Conservation (phyloP, 2,329 filamentous ascomycete genomes). For the Penicillium freii region DNA sequence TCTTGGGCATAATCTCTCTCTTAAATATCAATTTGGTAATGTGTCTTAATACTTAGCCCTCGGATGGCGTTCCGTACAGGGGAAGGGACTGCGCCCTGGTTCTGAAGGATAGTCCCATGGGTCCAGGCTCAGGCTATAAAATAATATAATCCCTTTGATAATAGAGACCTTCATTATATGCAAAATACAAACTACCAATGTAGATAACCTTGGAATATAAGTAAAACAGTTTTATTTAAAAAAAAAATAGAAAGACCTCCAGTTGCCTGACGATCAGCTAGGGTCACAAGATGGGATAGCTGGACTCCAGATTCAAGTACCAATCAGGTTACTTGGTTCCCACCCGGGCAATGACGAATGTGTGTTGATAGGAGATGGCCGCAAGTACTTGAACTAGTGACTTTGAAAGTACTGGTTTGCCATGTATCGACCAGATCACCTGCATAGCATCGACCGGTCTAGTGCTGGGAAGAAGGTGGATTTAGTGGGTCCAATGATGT, state of each 20-base stretch:
- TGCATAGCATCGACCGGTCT: conserved; percentile 34
- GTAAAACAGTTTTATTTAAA: not conserved
- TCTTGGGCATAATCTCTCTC: not conserved
- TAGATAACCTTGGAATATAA: not conserved
- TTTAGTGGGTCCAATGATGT: conserved; percentile 27
- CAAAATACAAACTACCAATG: not conserved
- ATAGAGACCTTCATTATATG: not conserved
- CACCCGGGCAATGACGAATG: conserved; percentile 1
- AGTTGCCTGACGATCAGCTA: conserved; percentile 9
- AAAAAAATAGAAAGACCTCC: not conserved
- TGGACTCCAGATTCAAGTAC: not conserved
- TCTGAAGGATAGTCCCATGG: conserved; percentile 11
- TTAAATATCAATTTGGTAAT: not conserved
- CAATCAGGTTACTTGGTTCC: conserved; percentile 4
- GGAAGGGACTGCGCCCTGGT: conserved; percentile 9
- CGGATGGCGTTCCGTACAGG: conserved; percentile 15
- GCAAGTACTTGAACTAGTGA: not conserved
- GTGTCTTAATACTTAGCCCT: not conserved
- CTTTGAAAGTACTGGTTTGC: conserved; percentile 9
- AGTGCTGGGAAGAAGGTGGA: conserved; percentile 10
- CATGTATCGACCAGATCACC: conserved; percentile 18
- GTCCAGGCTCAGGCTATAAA: not conserved
- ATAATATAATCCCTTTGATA: not conserved
- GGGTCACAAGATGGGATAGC: conserved; percentile 4
- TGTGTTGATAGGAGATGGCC: not conserved